Evolutionary conservation across 2,329 filamentous ascomycete species (phyloP).

Genomic region (Paraphaeosphaeria minitans): DNA sequence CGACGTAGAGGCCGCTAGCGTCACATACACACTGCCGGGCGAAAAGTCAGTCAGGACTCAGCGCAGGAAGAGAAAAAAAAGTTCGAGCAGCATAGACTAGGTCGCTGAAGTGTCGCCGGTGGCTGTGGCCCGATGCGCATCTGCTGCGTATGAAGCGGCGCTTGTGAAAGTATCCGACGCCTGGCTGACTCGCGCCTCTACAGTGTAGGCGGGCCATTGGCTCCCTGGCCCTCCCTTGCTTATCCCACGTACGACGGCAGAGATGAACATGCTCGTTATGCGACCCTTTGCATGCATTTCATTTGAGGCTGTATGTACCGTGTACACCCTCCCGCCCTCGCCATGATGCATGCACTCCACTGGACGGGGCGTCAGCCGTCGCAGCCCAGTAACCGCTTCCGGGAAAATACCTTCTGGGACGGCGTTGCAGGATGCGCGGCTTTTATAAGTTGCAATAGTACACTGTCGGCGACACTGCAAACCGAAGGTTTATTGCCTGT

Average conservation of each 20-base stretch:
- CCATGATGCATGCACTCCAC: too few species aligned
- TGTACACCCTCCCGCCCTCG: conserved; percentile 17
- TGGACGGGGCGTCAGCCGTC: not conserved
- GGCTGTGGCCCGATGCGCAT: not conserved
- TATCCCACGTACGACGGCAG: conserved; percentile 31
- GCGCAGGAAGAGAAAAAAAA: not conserved
- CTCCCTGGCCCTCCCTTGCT: conserved; percentile 29
- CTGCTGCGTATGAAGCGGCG: conserved; percentile 3
- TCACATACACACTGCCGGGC: conserved; percentile 2
- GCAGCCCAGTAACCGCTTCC: conserved; percentile 7
- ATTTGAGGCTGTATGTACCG: too few species aligned
- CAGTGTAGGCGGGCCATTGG: conserved; percentile 29
- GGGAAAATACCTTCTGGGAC: conserved; percentile 9
- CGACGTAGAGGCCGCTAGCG: not conserved
- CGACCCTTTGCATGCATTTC: conserved; percentile 17
- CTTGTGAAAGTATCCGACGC: conserved; percentile 8
- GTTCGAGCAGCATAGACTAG: not conserved
- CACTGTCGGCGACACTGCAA: not conserved
- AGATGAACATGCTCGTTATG: conserved; percentile 31
- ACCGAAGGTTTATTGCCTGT: not conserved
- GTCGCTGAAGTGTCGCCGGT: conserved; percentile 8
- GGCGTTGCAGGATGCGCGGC: conserved; percentile 5
- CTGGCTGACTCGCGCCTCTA: conserved; percentile 35
- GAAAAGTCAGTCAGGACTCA: conserved; percentile 4
- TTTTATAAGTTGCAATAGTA: too few species aligned